These are phyloP conservation scores for Pseudogymnoascus sp. DNA, from an alignment of 2,329 filamentous ascomycete species.

Conservation along the genomic window DNA sequence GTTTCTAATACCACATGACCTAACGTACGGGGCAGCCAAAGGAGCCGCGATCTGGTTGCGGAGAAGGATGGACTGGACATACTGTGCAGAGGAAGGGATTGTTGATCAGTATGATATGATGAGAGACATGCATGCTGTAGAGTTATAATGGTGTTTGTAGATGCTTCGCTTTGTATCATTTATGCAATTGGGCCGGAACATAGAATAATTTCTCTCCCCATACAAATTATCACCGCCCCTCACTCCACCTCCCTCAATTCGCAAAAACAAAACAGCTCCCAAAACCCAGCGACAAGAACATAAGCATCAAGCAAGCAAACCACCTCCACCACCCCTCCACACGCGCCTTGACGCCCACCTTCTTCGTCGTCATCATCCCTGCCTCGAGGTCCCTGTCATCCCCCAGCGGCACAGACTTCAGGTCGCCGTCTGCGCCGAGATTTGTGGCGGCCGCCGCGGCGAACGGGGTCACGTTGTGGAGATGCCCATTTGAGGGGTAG, in stretches of 20 bases:
- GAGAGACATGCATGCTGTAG: not conserved
- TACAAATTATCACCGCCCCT: not conserved
- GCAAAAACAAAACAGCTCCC: not conserved
- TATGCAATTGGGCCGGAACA: no score
- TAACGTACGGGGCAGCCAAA: not conserved
- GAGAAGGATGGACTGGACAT: not conserved
- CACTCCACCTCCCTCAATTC: not conserved
- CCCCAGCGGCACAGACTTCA: not conserved
- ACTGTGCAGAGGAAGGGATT: not conserved
- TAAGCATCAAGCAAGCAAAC: not conserved
- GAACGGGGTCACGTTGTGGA: slow-evolving; percentile 1
- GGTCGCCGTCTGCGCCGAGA: not conserved
- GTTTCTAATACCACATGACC: not conserved
- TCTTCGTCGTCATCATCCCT: not conserved
- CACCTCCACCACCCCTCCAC: not conserved
- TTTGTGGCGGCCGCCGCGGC: not conserved
- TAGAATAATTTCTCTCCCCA: no score
- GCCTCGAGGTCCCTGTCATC: not conserved
- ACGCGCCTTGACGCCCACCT: not conserved
- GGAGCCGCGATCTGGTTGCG: not conserved
- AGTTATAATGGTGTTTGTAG: not conserved
- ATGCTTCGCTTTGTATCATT: not conserved
- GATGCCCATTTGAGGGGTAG: not conserved
- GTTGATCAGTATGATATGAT: not conserved
- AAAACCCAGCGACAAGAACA: not conserved